Percentiles rank a stretch among this genome's conserved stretches.
phyloP scores from a whole-genome alignment of 139 green algal species.

The Tetradesmus obliquus region DNA sequence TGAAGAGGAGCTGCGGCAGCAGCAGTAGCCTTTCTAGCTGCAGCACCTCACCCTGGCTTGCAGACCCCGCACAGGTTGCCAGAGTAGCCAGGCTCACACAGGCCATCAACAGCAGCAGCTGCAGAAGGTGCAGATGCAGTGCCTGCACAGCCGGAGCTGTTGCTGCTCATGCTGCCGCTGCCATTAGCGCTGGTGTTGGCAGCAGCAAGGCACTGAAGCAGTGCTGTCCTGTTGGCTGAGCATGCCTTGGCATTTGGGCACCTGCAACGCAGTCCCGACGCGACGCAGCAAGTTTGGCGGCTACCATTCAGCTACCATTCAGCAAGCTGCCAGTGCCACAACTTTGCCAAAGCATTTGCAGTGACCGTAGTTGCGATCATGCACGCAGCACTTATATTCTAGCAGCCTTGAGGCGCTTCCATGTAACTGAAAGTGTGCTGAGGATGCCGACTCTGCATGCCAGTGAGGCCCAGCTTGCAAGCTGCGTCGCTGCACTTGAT shows the following conservation, averaged over 20 bases:
- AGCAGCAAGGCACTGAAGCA: background rate
- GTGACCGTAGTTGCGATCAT: no score
- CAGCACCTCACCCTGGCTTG: conserved; percentile 3
- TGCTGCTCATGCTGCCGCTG: background rate
- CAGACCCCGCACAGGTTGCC: conserved; percentile 29
- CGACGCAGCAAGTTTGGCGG: no score
- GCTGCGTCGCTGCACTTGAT: no score
- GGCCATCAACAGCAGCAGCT: background rate
- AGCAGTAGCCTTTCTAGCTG: background rate
- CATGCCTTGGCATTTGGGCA: conserved; percentile 19
- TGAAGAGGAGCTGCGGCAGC: background rate
- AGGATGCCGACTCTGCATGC: no score
- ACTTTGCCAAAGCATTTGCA: no score
- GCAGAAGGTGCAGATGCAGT: background rate
- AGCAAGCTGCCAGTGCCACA: no score
- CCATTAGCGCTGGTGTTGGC: background rate
- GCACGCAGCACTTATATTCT: no score
- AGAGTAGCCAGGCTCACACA: conserved; percentile 2
- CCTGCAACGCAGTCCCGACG: background rate
- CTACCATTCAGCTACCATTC: no score
- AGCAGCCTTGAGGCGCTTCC: no score
- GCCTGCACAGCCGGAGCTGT: background rate
- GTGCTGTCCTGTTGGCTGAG: background rate
- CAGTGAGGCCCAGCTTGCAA: no score
- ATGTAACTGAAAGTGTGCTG: no score